Evolutionary conservation across 139 green algal genomes (phyloP), one percentile per base, ranked within the genome.

Genomic region (Desmodesmus armatus): DNA sequence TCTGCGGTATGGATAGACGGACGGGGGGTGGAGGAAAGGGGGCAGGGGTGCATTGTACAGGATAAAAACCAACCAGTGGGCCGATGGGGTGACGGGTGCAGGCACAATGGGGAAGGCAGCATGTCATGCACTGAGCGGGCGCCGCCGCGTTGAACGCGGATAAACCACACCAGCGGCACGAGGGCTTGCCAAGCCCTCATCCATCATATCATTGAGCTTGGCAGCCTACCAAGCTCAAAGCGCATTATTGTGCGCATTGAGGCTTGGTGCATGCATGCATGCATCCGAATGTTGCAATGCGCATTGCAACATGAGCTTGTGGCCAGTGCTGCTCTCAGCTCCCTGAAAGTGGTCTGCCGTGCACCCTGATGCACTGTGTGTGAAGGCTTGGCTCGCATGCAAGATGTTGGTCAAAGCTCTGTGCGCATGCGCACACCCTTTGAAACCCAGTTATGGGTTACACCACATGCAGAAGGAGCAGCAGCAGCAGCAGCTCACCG

Each of bases 1-100:
- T 77, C 78, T 84, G 78, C 78, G 40, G 53, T 31, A 58, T 25
- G 21, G 11, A 35, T 0, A 73, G 78, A 35, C 60, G 60, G 35
- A 83, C n/a, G n/a, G n/a, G 76, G 2, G 47, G 27, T 13, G 27
- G 37, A 25, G 25, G 17, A 78, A 60, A 35, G 70, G 9, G 21
- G 40, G 9, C 67, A 44, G 4, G 2, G 62, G 62, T 17, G 62
- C 9, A 35, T 15, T 31, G n/a, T 72, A 35, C 4, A 49, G 4
- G 9, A n/a, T 1, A 76, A 2, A 43, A 19, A 17, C 31, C 13
- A 19, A 25, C 0, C 23, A 67, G 58, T 67, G n/a, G 23, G 58
- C 58, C 13, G 0, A 27, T 5, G n/a, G n/a, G n/a, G n/a, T n/a
- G 9, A 5, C 11, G 58, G 11, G 17, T 23, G 39, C 39, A 31